Evolutionary conservation across 768 basidiomycete genomes (phyloP), one percentile per base, ranked within the genome.

Genomic region (Agaricus blazei): DNA sequence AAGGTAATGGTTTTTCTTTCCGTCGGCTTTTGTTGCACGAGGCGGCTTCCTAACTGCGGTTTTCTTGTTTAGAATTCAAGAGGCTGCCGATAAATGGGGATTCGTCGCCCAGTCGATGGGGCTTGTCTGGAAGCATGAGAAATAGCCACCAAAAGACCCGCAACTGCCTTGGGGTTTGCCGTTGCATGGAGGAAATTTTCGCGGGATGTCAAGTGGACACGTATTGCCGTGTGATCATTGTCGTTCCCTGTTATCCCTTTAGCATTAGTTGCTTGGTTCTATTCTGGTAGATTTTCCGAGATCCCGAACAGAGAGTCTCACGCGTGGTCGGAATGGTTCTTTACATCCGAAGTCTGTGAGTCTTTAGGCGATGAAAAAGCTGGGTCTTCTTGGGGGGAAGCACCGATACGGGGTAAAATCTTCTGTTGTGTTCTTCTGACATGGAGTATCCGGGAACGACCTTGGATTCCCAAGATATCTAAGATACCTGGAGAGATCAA

Each of bases 11-110:
- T 47, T 12, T 47, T 54, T 47, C n/a, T 40, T 40, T 44, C 38
- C 29, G 48, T 38, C 46, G 42, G 31, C 15, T 9, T 43, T 27
- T 29, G 29, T 58, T 9, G 51, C 4, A 26, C 45, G 29, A 52
- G 29, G 38, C 34, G 29, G 26, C 43, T 9, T 36, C 11, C 27
- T 43, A 15, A 46, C 54, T 14, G 48, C 41, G 34, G 40, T 40
- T 41, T 48, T 52, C 56, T 58, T 55, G 57, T 63, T 55, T 67
- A 89, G 87, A 60, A 88, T 93, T 54, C 77, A 83, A 65, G 88
- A 90, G 60, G 79, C 82, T 3, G 84, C 84, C 1, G 90, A 90
- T 63, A 88, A 85, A 67, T 90, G 83, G 77, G 81, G 85, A 48
- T 90, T 90, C 62, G 84, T 83, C 28, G 84, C 81, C 8, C 84